Conservation (phyloP, 331 rosid species). For the Rosa hybrid region DNA sequence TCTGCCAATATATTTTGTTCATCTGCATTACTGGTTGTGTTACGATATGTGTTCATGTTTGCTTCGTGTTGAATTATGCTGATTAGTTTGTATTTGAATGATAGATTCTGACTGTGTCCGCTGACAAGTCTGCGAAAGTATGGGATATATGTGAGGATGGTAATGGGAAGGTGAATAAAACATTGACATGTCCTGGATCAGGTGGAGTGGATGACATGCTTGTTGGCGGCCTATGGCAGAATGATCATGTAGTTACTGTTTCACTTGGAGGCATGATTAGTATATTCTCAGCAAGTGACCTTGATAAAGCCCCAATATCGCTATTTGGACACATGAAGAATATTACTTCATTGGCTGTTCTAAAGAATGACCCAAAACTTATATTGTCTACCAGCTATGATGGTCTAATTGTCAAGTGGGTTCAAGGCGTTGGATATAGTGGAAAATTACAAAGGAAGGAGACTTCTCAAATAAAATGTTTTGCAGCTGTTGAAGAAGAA, state of each 20-base stretch:
- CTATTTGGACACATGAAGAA: slow-evolving; percentile 93
- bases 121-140: slow-evolving; percentile 88
- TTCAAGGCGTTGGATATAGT: slow-evolving; percentile 82
- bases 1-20: background rate
- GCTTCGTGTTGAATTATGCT: slow-evolving; percentile 21
- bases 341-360: slow-evolving; percentile 75
- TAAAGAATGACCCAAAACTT: slow-evolving; percentile 62
- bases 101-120: slow-evolving; percentile 91
- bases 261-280: slow-evolving; percentile 88
- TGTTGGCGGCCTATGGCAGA: slow-evolving; percentile 90
- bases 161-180: slow-evolving; percentile 69
- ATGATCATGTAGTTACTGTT: slow-evolving; percentile 75
- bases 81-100: slow-evolving; percentile 27
- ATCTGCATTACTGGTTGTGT: background rate
- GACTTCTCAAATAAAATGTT: slow-evolving; percentile 75
- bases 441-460: slow-evolving; percentile 84
- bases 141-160: slow-evolving; percentile 87
- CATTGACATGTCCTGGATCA: slow-evolving; percentile 65
- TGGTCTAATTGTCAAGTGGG: slow-evolving; percentile 86
- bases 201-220: slow-evolving; percentile 97
- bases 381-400: slow-evolving; percentile 91
- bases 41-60: slow-evolving; percentile 10
- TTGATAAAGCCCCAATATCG: slow-evolving; percentile 68
- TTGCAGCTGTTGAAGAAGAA: slow-evolving; percentile 79
- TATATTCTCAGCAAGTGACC: slow-evolving; percentile 71